Evolutionary conservation across 768 basidiomycete species (phyloP), one percentile per base, ranked within the genome.

Genomic region (Tylopilus subfusipes): DNA sequence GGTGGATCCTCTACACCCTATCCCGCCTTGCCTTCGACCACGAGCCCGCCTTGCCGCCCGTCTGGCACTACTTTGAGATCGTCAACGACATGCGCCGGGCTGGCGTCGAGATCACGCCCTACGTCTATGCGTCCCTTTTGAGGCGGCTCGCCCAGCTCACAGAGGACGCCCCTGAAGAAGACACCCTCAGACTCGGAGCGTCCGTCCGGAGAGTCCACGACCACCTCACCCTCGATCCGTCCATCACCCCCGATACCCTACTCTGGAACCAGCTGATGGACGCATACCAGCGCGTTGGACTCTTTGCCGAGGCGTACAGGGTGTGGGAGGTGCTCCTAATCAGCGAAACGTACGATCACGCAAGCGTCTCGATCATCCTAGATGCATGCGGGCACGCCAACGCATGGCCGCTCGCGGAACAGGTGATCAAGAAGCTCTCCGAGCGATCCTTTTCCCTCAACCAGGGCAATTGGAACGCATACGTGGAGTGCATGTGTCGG

Each of bases 251-350:
- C 3, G 86, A 93, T 60, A 70, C 75, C 13, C 69, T 75, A 3
- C 75, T 93, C 13, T 85, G 88, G 80, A 95, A 93, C 66, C 82
- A 90, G 63, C 73, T 97, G 56, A 91, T 97, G 88, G 83, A 91
- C 68, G 85, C 90, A 1, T 98, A 95, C 70, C 84, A 89, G 61
- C 85, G 84, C n/a, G 76, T 86, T 8, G 84, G 83, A 5, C 83
- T 82, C 55, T 88, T 86, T 56, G 73, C 72, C 1, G 87, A 90
- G 53, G 84, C 88, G 16, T 86, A 82, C 60, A 78, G 84, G 33
- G 78, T 96, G 3, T 98, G 93, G 92, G 84, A 93, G 64, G 76
- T 77, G 65, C 78, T 91, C 69, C 80, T 80, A 63, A 62, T 82
- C 40, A 73, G 81, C n/a, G 77, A 79, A 18, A 75, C 72, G 44